phyloP scores from a whole-genome alignment of 176 grass and related monocot species.

The Juncus inflexus region DNA sequence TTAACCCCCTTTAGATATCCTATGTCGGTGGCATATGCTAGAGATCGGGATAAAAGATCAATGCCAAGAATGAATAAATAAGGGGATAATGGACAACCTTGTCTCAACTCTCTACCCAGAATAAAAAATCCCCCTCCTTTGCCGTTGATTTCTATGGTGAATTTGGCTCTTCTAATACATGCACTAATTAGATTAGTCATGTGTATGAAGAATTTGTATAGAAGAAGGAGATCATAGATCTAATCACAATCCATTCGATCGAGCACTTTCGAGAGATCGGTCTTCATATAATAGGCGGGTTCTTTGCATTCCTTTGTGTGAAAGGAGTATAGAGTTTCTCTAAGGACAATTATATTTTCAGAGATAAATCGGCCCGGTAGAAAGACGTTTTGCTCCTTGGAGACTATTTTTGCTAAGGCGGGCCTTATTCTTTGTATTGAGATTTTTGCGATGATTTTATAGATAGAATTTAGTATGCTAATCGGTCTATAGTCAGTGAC shows the following conservation, averaged over 20 bases:
- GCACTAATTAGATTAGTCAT: neutral
- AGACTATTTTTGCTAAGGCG: neutral
- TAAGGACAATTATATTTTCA: neutral
- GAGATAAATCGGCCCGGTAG: neutral
- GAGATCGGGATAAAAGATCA: neutral
- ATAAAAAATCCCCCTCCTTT: neutral
- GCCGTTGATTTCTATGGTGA: neutral
- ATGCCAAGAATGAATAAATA: neutral
- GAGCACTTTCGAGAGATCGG: neutral
- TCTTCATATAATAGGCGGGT: neutral
- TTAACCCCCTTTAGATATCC: neutral
- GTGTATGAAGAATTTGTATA: neutral
- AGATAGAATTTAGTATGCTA: neutral
- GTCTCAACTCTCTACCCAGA: neutral
- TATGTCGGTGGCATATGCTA: neutral
- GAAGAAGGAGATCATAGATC: neutral
- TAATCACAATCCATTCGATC: neutral
- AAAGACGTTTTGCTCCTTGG: neutral
- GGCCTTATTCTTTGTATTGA: neutral
- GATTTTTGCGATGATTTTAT: slow-evolving; percentile 8
- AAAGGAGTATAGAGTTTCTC: neutral
- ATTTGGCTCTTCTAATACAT: neutral
- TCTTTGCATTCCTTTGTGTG: neutral
- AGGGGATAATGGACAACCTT: slow-evolving; percentile 8
- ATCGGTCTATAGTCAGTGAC: slow-evolving; percentile 1